phyloP scores from a whole-genome alignment of 1,284 basidiomycete genomes.

The Kwoniella shivajii region DNA sequence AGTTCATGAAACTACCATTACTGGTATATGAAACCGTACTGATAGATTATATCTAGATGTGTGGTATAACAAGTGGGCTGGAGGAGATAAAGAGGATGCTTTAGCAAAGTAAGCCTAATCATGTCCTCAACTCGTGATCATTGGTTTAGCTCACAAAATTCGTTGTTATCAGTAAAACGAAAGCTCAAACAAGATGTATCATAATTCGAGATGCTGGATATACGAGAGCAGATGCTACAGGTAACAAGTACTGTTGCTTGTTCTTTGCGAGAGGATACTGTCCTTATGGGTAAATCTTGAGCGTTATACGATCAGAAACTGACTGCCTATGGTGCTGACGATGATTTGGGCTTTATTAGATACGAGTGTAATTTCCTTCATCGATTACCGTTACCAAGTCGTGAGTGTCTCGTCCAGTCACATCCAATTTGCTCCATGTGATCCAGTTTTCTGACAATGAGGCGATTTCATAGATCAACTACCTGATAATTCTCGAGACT shows the following conservation, averaged over 20 bases:
- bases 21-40: neutral
- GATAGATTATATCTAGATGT: constrained; percentile 65
- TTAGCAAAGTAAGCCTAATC: constrained; percentile 74
- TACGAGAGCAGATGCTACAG: constrained; percentile 87
- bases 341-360: constrained; percentile 38
- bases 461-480: constrained; percentile 58
- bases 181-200: constrained; percentile 71
- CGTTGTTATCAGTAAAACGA: constrained; percentile 83
- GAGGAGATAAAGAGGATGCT: constrained; percentile 89
- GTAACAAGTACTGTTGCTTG: constrained; percentile 88
- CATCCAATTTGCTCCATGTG: neutral
- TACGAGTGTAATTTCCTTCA: constrained; percentile 97
- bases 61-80: constrained; percentile 99
- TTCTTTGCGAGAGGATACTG: constrained; percentile 97
- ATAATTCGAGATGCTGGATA: constrained; percentile 88
- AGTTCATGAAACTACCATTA: constrained; percentile 49
- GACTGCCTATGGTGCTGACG: too few species aligned
- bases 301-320: constrained; percentile 19
- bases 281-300: constrained; percentile 74
- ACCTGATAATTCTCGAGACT: constrained; percentile 91
- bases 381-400: constrained; percentile 71
- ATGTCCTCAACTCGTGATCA: neutral
- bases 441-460: neutral
- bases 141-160: constrained; percentile 7
- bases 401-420: constrained; percentile 32